Evolutionary conservation across 176 grass and related monocot species (phyloP).

Genomic region (Cenchrus americanus): DNA sequence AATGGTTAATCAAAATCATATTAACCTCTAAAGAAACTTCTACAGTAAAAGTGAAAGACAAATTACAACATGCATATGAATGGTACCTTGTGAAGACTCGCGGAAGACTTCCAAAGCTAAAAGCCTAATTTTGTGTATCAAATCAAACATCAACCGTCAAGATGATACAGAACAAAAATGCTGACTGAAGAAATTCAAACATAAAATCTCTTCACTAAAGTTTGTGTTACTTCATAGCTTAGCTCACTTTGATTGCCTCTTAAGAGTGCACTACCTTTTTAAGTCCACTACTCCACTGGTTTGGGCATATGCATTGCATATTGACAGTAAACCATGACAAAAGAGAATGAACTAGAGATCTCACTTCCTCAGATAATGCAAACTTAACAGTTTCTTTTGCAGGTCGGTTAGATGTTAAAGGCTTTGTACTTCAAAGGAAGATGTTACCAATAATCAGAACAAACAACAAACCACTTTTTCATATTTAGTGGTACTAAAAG

Average conservation of each 20-base stretch:
- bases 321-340: background rate
- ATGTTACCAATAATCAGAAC: background rate
- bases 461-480: background rate
- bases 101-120: background rate
- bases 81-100: too few species aligned
- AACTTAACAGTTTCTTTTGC: background rate
- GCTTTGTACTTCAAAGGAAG: background rate
- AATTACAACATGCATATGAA: background rate
- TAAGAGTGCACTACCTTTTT: background rate
- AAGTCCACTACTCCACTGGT: background rate
- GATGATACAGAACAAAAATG: background rate
- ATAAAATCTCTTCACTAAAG: constrained; percentile 8
- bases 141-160: constrained; percentile 20
- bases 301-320: background rate
- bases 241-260: constrained; percentile 1
- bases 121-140: constrained; percentile 4
- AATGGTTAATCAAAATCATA: constrained; percentile 2
- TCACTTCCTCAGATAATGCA: background rate
- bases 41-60: background rate
- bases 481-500: too few species aligned
- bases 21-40: constrained; percentile 1
- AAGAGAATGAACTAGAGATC: background rate
- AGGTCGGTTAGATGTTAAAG: constrained; percentile 3
- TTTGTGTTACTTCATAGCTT: background rate
- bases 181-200: background rate